Percentiles rank a stretch among this genome's conserved stretches.
phyloP scores from a whole-genome alignment of 345 rosid species.

The Moricandia arvensis region DNA sequence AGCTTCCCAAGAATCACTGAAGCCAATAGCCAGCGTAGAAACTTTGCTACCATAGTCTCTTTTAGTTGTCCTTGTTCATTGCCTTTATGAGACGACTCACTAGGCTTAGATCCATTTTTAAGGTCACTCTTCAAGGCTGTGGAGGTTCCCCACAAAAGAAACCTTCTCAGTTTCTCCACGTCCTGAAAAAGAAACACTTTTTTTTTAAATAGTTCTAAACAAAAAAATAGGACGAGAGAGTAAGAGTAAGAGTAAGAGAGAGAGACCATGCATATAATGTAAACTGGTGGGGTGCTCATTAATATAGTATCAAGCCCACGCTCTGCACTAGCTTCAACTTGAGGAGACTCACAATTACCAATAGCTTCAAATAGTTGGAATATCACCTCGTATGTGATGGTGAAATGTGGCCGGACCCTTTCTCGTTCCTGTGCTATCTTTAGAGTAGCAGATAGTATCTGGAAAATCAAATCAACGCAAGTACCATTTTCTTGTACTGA shows the following conservation, averaged over 20 bases:
- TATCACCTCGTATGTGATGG: slow-evolving; percentile 61
- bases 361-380: slow-evolving; percentile 56
- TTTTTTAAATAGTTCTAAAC: too few relatives aligned
- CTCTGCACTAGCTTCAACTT: slow-evolving; percentile 43
- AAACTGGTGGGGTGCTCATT: slow-evolving; percentile 63
- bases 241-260: not conserved
- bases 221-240: not conserved
- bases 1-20: slow-evolving; percentile 64
- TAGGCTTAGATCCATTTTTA: slow-evolving; percentile 4
- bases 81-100: not conserved
- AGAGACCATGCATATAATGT: slow-evolving; percentile 56
- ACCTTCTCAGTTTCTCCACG: slow-evolving; percentile 51
- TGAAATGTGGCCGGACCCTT: slow-evolving; percentile 66
- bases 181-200: slow-evolving; percentile 43
- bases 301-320: slow-evolving; percentile 62
- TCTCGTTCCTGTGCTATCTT: slow-evolving; percentile 72
- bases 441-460: slow-evolving; percentile 49
- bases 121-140: slow-evolving; percentile 52
- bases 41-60: slow-evolving; percentile 62
- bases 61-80: slow-evolving; percentile 28
- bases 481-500: slow-evolving; percentile 43
- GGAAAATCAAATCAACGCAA: slow-evolving; percentile 45
- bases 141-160: slow-evolving; percentile 69
- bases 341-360: slow-evolving; percentile 32
- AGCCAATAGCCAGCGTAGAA: slow-evolving; percentile 78